Percentiles rank a stretch among this genome's conserved stretches.
phyloP scores from a whole-genome alignment of 208 protist species.

The Acanthamoeba royreba region DNA sequence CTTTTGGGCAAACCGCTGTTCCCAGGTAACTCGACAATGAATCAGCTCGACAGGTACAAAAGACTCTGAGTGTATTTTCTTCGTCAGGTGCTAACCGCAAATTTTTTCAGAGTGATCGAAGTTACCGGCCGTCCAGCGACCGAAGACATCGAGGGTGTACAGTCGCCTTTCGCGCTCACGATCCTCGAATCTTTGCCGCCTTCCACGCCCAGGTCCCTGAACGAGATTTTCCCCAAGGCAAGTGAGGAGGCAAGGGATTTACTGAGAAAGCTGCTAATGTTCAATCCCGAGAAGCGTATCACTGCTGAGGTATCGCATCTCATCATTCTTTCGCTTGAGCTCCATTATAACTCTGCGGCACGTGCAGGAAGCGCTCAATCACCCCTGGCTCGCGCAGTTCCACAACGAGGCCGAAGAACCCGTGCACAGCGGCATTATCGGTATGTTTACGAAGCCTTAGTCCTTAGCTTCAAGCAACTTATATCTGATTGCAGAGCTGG shows the following conservation, averaged over 20 bases:
- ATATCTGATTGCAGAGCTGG: constrained; percentile 85
- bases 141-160: constrained; percentile 91
- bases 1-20: constrained; percentile 90
- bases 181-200: constrained; percentile 90
- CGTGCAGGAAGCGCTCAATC: constrained; percentile 1
- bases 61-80: constrained; percentile 93
- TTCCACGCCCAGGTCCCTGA: constrained; percentile 42
- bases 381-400: constrained; percentile 40
- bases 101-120: constrained; percentile 77
- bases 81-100: constrained; percentile 62
- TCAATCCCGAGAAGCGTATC: constrained; percentile 94
- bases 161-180: constrained; percentile 92
- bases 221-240: constrained; percentile 88
- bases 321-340: neutral
- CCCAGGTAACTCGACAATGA: constrained; percentile 93
- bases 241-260: constrained; percentile 91
- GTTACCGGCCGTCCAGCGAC: constrained; percentile 46
- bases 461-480: constrained; percentile 19
- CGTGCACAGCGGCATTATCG: constrained; percentile 8
- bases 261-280: constrained; percentile 91
- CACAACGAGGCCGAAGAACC: constrained; percentile 81
- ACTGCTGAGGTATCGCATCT: constrained; percentile 62
- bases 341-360: neutral
- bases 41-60: constrained; percentile 94
- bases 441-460: neutral